These are phyloP conservation scores for Rubus idaeus DNA, from an alignment of 306 rosid genomes.

Conservation along the genomic window DNA sequence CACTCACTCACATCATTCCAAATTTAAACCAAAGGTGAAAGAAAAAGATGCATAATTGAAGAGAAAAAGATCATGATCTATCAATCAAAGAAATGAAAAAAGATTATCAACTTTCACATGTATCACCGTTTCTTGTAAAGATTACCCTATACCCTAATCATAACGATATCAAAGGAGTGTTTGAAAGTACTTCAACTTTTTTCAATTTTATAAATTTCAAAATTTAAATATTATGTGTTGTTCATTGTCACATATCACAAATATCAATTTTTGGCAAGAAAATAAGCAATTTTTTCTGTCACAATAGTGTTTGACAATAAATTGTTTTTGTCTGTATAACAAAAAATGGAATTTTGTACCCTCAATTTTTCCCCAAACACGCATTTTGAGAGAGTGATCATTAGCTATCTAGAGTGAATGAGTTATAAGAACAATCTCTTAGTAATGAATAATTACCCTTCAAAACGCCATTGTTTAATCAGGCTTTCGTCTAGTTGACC, in stretches of 20 bases:
- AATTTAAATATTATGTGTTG: conserved; percentile 19
- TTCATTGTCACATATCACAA: conserved; percentile 16
- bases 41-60: conserved; percentile 29
- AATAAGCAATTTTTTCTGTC: conserved; percentile 14
- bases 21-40: conserved; percentile 47
- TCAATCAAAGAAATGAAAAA: conserved; percentile 62
- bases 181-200: conserved; percentile 13
- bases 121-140: conserved; percentile 39
- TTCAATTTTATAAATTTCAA: conserved; percentile 16
- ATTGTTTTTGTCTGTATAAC: background rate
- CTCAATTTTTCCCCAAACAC: background rate
- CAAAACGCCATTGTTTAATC: no score
- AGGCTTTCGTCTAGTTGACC: no score
- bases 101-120: conserved; percentile 46
- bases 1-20: conserved; percentile 34
- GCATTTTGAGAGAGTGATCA: background rate
- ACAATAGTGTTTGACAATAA: conserved; percentile 39
- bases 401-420: background rate
- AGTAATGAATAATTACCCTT: no score
- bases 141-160: conserved; percentile 34
- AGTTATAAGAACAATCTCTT: no score
- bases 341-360: background rate
- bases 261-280: conserved; percentile 18
- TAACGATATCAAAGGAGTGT: conserved; percentile 34
- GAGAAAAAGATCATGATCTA: conserved; percentile 62